These are phyloP conservation scores for Tolypocladium tropicale DNA, from an alignment of 2,329 filamentous ascomycete species.

Conservation along the genomic window DNA sequence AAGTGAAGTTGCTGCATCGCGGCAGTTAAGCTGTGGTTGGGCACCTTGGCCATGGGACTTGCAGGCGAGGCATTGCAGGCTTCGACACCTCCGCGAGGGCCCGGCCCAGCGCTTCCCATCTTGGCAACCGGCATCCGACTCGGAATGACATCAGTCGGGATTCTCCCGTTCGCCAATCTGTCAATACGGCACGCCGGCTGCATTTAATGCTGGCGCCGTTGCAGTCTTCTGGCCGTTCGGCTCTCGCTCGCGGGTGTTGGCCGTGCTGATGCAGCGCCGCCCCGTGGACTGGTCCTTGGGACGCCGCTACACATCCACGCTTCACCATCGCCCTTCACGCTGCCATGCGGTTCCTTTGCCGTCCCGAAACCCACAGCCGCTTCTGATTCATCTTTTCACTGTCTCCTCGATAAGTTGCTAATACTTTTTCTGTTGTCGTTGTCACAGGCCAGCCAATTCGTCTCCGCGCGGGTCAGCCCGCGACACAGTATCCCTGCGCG, in stretches of 20 bases:
- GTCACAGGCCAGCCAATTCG: neutral
- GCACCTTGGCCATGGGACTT: neutral
- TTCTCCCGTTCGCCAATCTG: neutral
- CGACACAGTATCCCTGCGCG: conserved; percentile 5
- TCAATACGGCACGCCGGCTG: neutral
- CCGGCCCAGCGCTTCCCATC: neutral
- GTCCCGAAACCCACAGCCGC: neutral
- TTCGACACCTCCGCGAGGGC: neutral
- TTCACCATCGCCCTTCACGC: neutral
- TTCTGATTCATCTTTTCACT: neutral
- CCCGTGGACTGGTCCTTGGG: neutral
- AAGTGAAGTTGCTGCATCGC: conserved; percentile 4
- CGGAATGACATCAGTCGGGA: neutral
- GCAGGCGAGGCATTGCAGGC: neutral
- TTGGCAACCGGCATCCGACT: neutral
- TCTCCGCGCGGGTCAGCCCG: neutral
- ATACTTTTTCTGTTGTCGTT: neutral
- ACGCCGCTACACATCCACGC: neutral
- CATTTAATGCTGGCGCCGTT: neutral
- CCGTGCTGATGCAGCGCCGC: neutral
- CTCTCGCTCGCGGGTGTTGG: neutral
- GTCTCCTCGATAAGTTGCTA: neutral
- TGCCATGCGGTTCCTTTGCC: neutral
- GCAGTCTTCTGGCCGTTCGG: neutral
- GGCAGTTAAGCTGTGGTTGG: neutral